phyloP scores from a whole-genome alignment of 352 stramenopile genomes.

The Globisporangium uncinulatum region DNA sequence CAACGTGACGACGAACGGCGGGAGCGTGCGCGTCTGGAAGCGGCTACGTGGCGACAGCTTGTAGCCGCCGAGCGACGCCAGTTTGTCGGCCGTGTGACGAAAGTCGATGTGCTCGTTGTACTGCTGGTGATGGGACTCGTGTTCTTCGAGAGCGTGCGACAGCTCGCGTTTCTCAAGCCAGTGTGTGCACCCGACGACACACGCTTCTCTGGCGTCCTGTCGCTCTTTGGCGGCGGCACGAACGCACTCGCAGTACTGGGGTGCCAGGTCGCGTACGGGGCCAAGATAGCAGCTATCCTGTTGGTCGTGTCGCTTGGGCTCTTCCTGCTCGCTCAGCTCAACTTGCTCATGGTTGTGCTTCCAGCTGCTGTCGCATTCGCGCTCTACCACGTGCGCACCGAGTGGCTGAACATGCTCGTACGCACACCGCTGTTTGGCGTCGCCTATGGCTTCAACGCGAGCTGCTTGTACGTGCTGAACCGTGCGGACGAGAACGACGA shows the following conservation, averaged over 20 bases:
- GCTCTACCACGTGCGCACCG: constrained; percentile 61
- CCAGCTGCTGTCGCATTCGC: constrained; percentile 32
- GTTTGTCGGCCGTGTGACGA: constrained; percentile 65
- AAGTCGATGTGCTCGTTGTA: constrained; percentile 66
- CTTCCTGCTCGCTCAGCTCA: constrained; percentile 60
- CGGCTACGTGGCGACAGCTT: constrained; percentile 28
- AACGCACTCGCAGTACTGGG: constrained; percentile 54
- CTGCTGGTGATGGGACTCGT: constrained; percentile 68
- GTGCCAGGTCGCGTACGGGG: constrained; percentile 63
- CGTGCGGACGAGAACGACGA: constrained; percentile 16
- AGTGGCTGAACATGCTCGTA: constrained; percentile 83
- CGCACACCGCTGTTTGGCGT: constrained; percentile 55
- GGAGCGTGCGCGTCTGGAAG: constrained; percentile 22
- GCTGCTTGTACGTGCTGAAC: constrained; percentile 50
- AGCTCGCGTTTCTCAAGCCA: constrained; percentile 55
- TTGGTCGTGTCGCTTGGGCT: constrained; percentile 33
- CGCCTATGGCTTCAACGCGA: constrained; percentile 72
- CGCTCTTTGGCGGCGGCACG: constrained; percentile 42
- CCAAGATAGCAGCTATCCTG: constrained; percentile 55
- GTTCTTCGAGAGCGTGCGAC: constrained; percentile 66
- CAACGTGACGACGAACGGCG: constrained; percentile 37
- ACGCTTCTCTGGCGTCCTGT: constrained; percentile 48
- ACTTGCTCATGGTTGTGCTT: constrained; percentile 50
- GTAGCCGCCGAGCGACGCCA: constrained; percentile 24
- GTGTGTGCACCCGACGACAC: constrained; percentile 39